Base-by-base conservation (phyloP, 495 filamentous ascomycete genomes). In the Penicillium chermesinum region DNA sequence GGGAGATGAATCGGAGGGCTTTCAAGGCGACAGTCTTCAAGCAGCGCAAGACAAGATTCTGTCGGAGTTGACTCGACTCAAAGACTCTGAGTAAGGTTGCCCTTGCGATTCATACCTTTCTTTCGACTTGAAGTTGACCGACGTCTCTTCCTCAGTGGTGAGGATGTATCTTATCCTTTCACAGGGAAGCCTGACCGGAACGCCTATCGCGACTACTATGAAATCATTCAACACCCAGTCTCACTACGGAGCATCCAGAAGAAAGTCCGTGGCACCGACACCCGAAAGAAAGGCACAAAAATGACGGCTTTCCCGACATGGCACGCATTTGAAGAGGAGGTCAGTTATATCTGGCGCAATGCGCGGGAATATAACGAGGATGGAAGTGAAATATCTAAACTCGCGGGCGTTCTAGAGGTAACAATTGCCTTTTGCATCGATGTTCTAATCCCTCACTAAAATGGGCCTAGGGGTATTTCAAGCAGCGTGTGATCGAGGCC, bases 301-400 rank as follows among this genome's bases (percentile, higher is more conserved):
- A 63, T 78, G 10, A 86, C 83, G 20, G 80, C 86, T 25, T 84
- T 89, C 63, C 86, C 85, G 53, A 83, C 66, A 17, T 96, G 90
- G 90, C 66, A 81, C 35, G 74, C 80, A 2, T 91, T 95, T 48
- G 88, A 90, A 63, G 79, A 86, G 10, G 87, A 85, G 48, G 73
- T 87, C 38, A 82, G 76, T 52, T 78, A 84, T 44, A 84, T 95
- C 21, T 94, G 89, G 87, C 78, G 75, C 32, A 96, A 96, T 67
- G 91, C 90, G 3, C 81, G 83, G 41, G 78, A 82, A 21, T 96
- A 90, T 66, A 96, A 96, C 54, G 89, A 94, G 57, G 89, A 94
- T 55, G 86, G 77, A 2, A 95, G 90, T 55, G 81, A 84, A 13
- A 86, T 95, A 33, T 84, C 76, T 41, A 68, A 74, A 15, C 72